A percentile compares a stretch with the other conserved stretches of the same genome.
These are phyloP conservation scores for Aleurites moluccanus DNA, from an alignment of 441 rosid species.

Conservation along the genomic window DNA sequence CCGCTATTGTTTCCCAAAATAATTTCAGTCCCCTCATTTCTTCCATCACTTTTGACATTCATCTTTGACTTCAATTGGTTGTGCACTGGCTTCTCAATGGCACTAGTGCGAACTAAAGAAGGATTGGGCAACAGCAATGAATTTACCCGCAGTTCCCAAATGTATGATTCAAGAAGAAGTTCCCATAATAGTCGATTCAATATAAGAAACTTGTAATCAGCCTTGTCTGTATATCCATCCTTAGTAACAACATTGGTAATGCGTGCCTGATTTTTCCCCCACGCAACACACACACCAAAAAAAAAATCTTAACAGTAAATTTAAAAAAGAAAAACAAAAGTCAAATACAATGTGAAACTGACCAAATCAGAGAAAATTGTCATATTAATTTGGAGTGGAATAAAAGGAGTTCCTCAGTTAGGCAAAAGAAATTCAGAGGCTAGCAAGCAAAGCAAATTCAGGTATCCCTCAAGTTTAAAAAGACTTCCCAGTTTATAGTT, in stretches of 20 bases:
- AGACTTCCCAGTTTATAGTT: neutral
- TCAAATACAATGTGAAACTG: neutral
- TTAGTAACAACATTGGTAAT: conserved; percentile 41
- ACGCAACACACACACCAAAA: neutral
- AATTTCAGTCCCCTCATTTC: conserved; percentile 27
- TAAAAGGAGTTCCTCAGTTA: neutral
- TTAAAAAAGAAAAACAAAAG: neutral
- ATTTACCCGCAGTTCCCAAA: conserved; percentile 80
- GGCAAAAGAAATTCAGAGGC: neutral
- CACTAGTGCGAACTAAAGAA: conserved; percentile 35
- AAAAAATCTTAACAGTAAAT: neutral
- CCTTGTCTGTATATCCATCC: conserved; percentile 44
- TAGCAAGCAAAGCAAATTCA: neutral
- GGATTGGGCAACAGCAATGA: conserved; percentile 58
- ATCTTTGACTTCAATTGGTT: conserved; percentile 34
- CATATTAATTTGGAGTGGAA: neutral
- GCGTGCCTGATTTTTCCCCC: conserved; percentile 35
- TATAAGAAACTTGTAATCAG: conserved; percentile 49
- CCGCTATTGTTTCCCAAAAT: conserved; percentile 24
- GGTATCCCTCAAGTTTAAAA: neutral
- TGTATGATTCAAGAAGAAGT: conserved; percentile 68
- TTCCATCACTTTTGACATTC: conserved; percentile 24
- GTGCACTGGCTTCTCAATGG: conserved; percentile 31
- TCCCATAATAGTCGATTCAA: conserved; percentile 76
- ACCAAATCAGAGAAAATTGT: conserved; percentile 1